Percentiles rank a stretch among this genome's conserved stretches.
Conservation (phyloP, 2,329 filamentous ascomycete species). For the Leptosphaerulina australis region DNA sequence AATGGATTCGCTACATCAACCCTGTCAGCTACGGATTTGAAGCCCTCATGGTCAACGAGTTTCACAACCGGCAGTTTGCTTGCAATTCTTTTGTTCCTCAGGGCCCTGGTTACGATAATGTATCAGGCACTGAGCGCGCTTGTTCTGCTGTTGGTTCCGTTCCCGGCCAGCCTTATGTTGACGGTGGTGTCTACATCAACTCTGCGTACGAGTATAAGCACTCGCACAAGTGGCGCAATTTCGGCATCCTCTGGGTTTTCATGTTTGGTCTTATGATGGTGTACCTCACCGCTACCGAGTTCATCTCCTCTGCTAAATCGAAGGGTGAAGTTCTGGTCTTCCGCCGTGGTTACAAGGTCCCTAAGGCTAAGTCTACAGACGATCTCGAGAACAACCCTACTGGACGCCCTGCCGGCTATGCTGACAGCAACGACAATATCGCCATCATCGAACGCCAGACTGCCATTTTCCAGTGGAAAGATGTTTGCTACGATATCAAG, state of each 20-base stretch:
- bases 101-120: constrained; percentile 48
- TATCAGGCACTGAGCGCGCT: constrained; percentile 41
- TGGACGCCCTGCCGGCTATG: constrained; percentile 40
- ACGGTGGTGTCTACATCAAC: constrained; percentile 48
- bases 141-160: constrained; percentile 53
- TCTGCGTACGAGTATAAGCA: constrained; percentile 43
- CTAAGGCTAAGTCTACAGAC: constrained; percentile 55
- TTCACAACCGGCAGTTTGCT: constrained; percentile 66
- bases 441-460: constrained; percentile 67
- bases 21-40: constrained; percentile 83
- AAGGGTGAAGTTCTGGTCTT: constrained; percentile 60
- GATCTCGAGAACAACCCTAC: constrained; percentile 50
- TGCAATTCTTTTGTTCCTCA: constrained; percentile 55
- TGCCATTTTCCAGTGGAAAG: constrained; percentile 83
- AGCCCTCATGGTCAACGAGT: constrained; percentile 82
- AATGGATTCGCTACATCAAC: constrained; percentile 83
- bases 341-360: constrained; percentile 55
- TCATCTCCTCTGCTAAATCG: constrained; percentile 57
- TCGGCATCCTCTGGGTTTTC: constrained; percentile 55
- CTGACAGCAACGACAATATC: constrained; percentile 47
- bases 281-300: constrained; percentile 55
- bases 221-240: constrained; percentile 56
- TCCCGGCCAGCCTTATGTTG: constrained; percentile 47
- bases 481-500: constrained; percentile 79
- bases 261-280: constrained; percentile 50